A percentile compares a stretch with the other conserved stretches of the same genome.
These are phyloP conservation scores for Xerocomus brunneocitrinus DNA, from an alignment of 768 basidiomycete species.

Conservation along the genomic window DNA sequence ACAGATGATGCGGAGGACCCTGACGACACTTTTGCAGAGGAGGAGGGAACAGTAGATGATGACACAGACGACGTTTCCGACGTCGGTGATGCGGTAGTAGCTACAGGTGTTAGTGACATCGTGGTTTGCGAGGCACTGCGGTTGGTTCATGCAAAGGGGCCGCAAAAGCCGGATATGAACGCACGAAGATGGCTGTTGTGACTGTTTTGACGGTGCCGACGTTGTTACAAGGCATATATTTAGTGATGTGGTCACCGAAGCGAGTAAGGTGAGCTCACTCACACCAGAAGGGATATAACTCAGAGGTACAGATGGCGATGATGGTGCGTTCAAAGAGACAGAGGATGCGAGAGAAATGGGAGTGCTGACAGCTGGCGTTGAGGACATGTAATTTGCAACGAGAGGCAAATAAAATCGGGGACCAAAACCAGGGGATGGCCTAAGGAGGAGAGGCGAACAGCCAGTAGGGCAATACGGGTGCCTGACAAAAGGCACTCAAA, in stretches of 20 bases:
- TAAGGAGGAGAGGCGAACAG: neutral
- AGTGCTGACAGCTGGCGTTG: slow-evolving; percentile 13
- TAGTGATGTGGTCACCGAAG: slow-evolving; percentile 21
- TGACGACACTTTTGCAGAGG: slow-evolving; percentile 6
- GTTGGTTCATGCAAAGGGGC: slow-evolving; percentile 14
- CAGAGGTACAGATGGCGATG: slow-evolving; percentile 5
- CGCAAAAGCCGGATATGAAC: slow-evolving; percentile 11
- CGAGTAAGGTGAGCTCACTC: slow-evolving; percentile 11
- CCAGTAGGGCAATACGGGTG: slow-evolving; percentile 5
- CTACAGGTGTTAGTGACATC: slow-evolving; percentile 11
- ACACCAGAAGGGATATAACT: neutral
- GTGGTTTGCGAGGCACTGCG: slow-evolving; percentile 10
- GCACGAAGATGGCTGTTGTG: slow-evolving; percentile 20
- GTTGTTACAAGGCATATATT: slow-evolving; percentile 10
- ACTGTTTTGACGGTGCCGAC: slow-evolving; percentile 8
- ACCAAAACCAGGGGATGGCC: slow-evolving; percentile 3
- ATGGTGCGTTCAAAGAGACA: slow-evolving; percentile 11
- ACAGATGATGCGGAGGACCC: slow-evolving; percentile 13
- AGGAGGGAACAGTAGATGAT: slow-evolving; percentile 4
- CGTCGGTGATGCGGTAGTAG: slow-evolving; percentile 7
- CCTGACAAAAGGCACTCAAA: slow-evolving; percentile 1
- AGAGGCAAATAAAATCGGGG: slow-evolving; percentile 5
- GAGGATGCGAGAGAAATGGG: slow-evolving; percentile 4
- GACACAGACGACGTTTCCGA: slow-evolving; percentile 13
- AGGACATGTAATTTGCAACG: slow-evolving; percentile 21